Evolutionary conservation across 345 rosid genomes (phyloP).

Genomic region (Heritiera littoralis): DNA sequence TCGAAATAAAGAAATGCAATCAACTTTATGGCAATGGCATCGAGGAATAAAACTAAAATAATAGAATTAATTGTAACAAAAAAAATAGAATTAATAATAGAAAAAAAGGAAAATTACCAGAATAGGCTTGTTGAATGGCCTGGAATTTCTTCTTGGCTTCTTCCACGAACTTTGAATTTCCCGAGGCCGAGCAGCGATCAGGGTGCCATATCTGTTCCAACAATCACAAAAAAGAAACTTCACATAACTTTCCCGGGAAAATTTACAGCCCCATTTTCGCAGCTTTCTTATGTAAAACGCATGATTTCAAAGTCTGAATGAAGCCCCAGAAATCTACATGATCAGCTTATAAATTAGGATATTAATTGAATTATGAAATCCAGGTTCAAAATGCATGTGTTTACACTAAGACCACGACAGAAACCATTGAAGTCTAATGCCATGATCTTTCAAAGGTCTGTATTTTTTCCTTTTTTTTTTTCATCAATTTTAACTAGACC

Average conservation of each 20-base stretch:
- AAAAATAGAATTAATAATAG: not conserved
- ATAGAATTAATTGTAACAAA: not conserved
- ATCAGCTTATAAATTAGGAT: not conserved
- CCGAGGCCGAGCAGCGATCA: conserved; percentile 85
- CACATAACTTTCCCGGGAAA: conserved; percentile 18
- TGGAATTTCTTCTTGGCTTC: conserved; percentile 91
- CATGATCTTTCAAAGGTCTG: no score
- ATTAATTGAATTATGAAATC: not conserved
- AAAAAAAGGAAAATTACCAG: conserved; percentile 48
- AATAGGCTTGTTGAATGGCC: conserved; percentile 83
- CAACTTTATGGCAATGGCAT: not conserved
- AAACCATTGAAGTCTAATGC: not conserved
- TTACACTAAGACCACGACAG: not conserved
- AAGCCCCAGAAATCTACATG: not conserved
- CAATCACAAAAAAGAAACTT: not conserved
- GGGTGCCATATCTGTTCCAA: conserved; percentile 87
- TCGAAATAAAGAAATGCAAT: not conserved
- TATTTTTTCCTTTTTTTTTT: no score
- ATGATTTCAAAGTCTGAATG: not conserved
- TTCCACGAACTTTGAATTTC: conserved; percentile 64
- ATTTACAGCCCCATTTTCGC: not conserved
- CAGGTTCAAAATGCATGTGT: not conserved
- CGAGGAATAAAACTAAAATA: not conserved
- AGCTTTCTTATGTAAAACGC: not conserved
- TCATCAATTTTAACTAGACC: not conserved